These are phyloP conservation scores for Alternaria alternata DNA, from an alignment of 2,329 filamentous ascomycete genomes.

Conservation along the genomic window DNA sequence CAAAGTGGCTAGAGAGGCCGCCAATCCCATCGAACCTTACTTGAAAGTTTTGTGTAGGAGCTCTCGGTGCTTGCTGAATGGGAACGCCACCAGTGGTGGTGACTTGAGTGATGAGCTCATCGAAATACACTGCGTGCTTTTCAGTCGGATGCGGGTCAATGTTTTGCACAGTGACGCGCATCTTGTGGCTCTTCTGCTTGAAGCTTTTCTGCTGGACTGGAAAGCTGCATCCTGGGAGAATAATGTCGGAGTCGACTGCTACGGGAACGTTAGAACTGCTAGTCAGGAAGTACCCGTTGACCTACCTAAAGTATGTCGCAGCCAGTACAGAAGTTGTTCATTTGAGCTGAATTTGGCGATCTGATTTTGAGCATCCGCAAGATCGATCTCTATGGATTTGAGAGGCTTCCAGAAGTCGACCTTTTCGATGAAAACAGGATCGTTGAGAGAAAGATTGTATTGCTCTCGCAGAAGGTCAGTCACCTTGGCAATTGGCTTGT, in stretches of 20 bases:
- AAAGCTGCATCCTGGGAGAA: constrained; percentile 75
- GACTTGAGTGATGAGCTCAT: constrained; percentile 35
- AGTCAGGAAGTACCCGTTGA: background rate
- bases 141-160: constrained; percentile 57
- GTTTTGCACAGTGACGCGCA: constrained; percentile 67
- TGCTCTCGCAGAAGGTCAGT: constrained; percentile 75
- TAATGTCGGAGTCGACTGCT: constrained; percentile 68
- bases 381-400: constrained; percentile 39
- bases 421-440: constrained; percentile 64
- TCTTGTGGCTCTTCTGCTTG: constrained; percentile 56
- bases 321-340: constrained; percentile 43
- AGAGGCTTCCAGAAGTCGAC: constrained; percentile 48
- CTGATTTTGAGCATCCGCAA: constrained; percentile 28
- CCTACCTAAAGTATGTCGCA: constrained; percentile 44
- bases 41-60: constrained; percentile 26
- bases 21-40: constrained; percentile 64
- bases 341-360: constrained; percentile 31
- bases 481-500: constrained; percentile 64
- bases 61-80: constrained; percentile 7
- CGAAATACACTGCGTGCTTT: constrained; percentile 41
- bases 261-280: constrained; percentile 19
- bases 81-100: constrained; percentile 23
- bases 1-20: constrained; percentile 71
- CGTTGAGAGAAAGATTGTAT: constrained; percentile 71
- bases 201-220: constrained; percentile 62